Evolutionary conservation across 1,139 yeast species (phyloP).

Genomic region (Zygosaccharomyces sapae): DNA sequence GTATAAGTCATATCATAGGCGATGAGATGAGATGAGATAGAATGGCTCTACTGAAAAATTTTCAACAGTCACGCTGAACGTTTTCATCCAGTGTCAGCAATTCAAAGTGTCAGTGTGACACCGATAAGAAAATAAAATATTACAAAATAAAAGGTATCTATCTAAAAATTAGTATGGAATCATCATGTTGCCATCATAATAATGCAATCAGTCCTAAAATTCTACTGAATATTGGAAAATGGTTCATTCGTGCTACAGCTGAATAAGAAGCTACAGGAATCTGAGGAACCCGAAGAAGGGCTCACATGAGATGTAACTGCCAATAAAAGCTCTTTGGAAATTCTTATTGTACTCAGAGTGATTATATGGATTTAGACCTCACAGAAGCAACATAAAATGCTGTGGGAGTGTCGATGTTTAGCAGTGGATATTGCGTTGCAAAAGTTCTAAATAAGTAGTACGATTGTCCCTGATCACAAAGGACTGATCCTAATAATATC

Average conservation of each 20-base stretch:
- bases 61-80: conserved; percentile 14
- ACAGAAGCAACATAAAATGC: no score
- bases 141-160: neutral
- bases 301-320: conserved; percentile 3
- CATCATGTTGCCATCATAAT: no score
- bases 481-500: no score
- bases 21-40: conserved; percentile 23
- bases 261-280: neutral
- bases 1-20: conserved; percentile 11
- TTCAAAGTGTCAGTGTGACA: conserved; percentile 4
- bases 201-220: neutral
- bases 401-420: no score
- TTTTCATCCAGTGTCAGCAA: neutral
- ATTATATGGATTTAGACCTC: no score
- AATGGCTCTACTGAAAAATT: conserved; percentile 17
- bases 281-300: neutral
- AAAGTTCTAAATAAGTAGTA: no score
- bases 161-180: no score
- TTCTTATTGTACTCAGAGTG: neutral
- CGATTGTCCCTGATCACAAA: no score
- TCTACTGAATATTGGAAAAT: neutral
- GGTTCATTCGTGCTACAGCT: neutral
- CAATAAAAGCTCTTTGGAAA: neutral
- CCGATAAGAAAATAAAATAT: neutral
- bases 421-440: no score